These are phyloP conservation scores for Trichophyton benhamiae DNA, from an alignment of 2,329 filamentous ascomycete species.

Conservation along the genomic window DNA sequence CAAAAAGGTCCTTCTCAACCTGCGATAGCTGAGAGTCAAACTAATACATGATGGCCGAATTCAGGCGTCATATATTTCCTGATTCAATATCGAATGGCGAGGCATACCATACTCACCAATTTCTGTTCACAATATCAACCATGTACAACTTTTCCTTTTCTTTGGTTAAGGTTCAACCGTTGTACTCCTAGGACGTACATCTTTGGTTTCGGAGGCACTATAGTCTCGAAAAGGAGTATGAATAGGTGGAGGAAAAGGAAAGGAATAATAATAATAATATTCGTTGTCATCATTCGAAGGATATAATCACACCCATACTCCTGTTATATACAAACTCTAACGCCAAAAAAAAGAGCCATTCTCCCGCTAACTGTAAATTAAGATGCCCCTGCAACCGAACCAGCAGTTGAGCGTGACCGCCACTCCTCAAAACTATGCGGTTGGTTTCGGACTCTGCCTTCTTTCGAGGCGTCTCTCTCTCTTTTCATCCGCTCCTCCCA, in stretches of 20 bases:
- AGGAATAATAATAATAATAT: not conserved
- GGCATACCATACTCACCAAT: too few relatives aligned
- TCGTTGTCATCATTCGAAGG: not conserved
- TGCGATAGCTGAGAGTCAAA: not conserved
- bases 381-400: slow-evolving; percentile 16
- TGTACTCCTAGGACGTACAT: too few relatives aligned
- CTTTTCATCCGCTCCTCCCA: slow-evolving; percentile 34
- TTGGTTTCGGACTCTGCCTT: slow-evolving; percentile 13
- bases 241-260: not conserved
- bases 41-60: not conserved
- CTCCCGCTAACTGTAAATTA: not conserved
- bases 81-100: not conserved
- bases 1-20: not conserved
- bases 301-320: not conserved
- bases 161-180: too few relatives aligned
- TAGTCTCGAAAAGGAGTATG: too few relatives aligned
- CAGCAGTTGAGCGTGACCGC: slow-evolving; percentile 26
- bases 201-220: too few relatives aligned
- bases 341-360: not conserved
- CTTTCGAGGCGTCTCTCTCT: slow-evolving; percentile 20
- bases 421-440: slow-evolving; percentile 35
- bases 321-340: not conserved
- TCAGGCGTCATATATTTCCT: not conserved
- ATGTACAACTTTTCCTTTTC: not conserved
- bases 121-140: too few relatives aligned